These are phyloP conservation scores for Meripilus lineatus DNA, from an alignment of 1,284 basidiomycete genomes.

Conservation along the genomic window DNA sequence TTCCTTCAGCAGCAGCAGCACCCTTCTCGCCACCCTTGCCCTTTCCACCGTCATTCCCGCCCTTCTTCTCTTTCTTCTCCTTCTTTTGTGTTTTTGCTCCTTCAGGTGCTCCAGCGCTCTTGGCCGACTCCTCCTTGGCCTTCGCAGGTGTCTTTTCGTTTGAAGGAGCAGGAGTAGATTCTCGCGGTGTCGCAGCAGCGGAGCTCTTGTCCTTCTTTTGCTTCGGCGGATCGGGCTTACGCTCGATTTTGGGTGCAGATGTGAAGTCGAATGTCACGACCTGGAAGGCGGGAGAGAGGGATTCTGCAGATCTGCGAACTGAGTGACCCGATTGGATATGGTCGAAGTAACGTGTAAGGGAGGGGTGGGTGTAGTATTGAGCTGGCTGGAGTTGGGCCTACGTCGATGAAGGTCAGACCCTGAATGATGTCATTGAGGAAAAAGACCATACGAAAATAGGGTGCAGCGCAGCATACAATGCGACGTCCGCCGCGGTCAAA, in stretches of 20 bases:
- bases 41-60: conserved; percentile 18
- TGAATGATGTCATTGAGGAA: neutral
- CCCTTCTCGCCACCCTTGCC: conserved; percentile 42
- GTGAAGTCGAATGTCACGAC: conserved; percentile 69
- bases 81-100: conserved; percentile 32
- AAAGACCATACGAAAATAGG: conserved; percentile 60
- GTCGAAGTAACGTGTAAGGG: conserved; percentile 89
- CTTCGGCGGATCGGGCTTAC: conserved; percentile 69
- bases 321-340: conserved; percentile 76
- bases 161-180: conserved; percentile 13
- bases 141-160: conserved; percentile 23
- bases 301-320: conserved; percentile 51
- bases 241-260: conserved; percentile 68
- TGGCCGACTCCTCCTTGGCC: conserved; percentile 21
- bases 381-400: conserved; percentile 63
- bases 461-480: conserved; percentile 80
- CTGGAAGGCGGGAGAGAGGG: conserved; percentile 52
- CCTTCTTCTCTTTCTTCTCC: conserved; percentile 46
- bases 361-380: conserved; percentile 72
- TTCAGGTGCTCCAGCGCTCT: conserved; percentile 23
- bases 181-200: conserved; percentile 22
- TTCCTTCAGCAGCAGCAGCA: conserved; percentile 41
- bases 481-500: conserved; percentile 83
- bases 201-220: conserved; percentile 75
- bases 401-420: neutral